Conservation (phyloP, 1,139 yeast species). For the Hemisphaericaspora lyxosophila region DNA sequence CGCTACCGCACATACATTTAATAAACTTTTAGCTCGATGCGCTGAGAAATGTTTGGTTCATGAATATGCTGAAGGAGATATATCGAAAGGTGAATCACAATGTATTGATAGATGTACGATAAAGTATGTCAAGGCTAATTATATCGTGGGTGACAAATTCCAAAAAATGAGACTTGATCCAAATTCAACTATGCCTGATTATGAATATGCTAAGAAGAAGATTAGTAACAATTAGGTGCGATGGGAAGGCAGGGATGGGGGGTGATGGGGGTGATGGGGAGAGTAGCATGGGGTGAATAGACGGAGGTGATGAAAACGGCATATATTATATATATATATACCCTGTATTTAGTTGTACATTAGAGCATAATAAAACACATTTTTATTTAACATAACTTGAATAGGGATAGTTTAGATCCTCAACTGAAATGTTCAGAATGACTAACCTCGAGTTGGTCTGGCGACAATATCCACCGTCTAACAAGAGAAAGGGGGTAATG, state of each 20-base stretch:
- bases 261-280: neutral
- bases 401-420: no score
- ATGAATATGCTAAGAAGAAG: slow-evolving; percentile 18
- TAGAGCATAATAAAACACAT: slow-evolving; percentile 2
- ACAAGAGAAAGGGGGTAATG: no score
- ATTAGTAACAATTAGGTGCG: no score
- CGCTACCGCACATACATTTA: slow-evolving; percentile 69
- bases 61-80: slow-evolving; percentile 76
- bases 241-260: neutral
- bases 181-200: slow-evolving; percentile 39
- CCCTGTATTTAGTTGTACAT: slow-evolving; percentile 3
- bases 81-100: slow-evolving; percentile 71
- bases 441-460: no score
- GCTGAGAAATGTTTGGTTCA: slow-evolving; percentile 68
- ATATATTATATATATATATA: neutral
- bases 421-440: no score
- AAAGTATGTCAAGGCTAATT: slow-evolving; percentile 68
- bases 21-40: slow-evolving; percentile 58
- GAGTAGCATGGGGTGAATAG: no score
- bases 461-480: no score
- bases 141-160: slow-evolving; percentile 53
- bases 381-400: no score
- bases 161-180: slow-evolving; percentile 34
- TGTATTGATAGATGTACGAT: slow-evolving; percentile 79
- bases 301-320: no score